phyloP scores from a whole-genome alignment of 805 yeast species.

The Huiozyma naganishii region DNA sequence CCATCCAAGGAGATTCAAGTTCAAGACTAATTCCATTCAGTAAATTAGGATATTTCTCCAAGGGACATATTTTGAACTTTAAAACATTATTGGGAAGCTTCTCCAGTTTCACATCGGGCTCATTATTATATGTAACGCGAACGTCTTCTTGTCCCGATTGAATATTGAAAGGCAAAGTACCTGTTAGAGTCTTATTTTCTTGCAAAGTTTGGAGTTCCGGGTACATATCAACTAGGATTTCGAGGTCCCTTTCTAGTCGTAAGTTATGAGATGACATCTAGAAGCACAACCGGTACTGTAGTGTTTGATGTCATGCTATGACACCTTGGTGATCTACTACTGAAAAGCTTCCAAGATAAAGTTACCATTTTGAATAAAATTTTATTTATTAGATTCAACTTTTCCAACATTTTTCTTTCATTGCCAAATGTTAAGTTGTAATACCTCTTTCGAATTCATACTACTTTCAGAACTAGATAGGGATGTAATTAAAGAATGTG shows the following conservation, averaged over 20 bases:
- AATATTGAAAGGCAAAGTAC: conserved; percentile 12
- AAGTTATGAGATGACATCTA: background rate
- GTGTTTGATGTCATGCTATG: too few relatives aligned
- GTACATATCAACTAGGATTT: conserved; percentile 22
- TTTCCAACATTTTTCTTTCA: too few relatives aligned
- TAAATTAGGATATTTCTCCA: conserved; percentile 12
- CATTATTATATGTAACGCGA: conserved; percentile 4
- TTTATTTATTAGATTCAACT: too few relatives aligned
- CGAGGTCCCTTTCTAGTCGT: conserved; percentile 11
- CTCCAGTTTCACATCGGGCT: conserved; percentile 5
- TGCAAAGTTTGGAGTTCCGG: conserved; percentile 16
- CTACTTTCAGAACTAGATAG: too few relatives aligned
- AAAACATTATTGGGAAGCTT: conserved; percentile 9
- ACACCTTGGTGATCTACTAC: too few relatives aligned
- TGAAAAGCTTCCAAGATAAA: too few relatives aligned
- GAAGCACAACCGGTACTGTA: too few relatives aligned
- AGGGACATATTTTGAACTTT: conserved; percentile 8
- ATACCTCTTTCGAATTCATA: too few relatives aligned
- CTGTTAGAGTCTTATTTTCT: conserved; percentile 4
- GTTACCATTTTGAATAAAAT: too few relatives aligned
- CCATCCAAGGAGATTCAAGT: conserved; percentile 28
- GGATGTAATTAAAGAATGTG: too few relatives aligned
- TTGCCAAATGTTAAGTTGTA: too few relatives aligned
- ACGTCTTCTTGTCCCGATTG: conserved; percentile 7
- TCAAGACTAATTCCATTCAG: conserved; percentile 7